Evolutionary conservation across 306 rosid species (phyloP), one percentile per base, ranked within the genome.

Genomic region (Adenanthera pavonina): DNA sequence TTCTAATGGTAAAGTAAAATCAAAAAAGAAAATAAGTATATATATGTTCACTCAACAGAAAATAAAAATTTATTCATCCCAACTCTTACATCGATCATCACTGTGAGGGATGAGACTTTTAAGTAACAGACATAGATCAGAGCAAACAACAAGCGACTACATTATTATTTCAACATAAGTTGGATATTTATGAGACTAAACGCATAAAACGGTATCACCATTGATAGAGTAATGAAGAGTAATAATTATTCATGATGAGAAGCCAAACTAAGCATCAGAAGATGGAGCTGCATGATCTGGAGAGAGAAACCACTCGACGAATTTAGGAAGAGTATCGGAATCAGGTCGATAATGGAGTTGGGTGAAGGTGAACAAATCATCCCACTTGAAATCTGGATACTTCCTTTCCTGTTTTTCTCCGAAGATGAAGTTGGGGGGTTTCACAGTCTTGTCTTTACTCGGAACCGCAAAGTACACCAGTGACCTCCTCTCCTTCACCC

Each of bases 301-400:
- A 76, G 86, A 84, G n/a, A 12, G 40, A 70, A 85, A 83, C 89
- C 94, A 88, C 1, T 59, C 14, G 35, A 59, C 3, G 36, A 59
- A 59, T 14, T 25, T 20, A 15, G 65, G 65, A 19, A 59, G 65
- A 20, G 65, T 59, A 59, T 59, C 35, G 2, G 65, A 0, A 25
- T 59, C 3, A 3, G 65, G 36, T 20, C 65, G 65, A 59, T 59
- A 25, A 59, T 59, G 65, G 65, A 3, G 81, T 79, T 90, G 92
- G 4, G 90, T 84, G 81, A 88, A 90, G 35, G 85, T 91, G 73
- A 70, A 82, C 34, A 90, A 77, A 72, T 78, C 84, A 10, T 89
- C 80, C 94, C 91, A 90, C 40, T 87, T 88, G 86, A 88, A 90
- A 84, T 90, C 92, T 34, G 94, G 94, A 76, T 87, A 88, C 79